Base-by-base conservation (phyloP, 768 basidiomycete species). In the Amanita subjunquillea region DNA sequence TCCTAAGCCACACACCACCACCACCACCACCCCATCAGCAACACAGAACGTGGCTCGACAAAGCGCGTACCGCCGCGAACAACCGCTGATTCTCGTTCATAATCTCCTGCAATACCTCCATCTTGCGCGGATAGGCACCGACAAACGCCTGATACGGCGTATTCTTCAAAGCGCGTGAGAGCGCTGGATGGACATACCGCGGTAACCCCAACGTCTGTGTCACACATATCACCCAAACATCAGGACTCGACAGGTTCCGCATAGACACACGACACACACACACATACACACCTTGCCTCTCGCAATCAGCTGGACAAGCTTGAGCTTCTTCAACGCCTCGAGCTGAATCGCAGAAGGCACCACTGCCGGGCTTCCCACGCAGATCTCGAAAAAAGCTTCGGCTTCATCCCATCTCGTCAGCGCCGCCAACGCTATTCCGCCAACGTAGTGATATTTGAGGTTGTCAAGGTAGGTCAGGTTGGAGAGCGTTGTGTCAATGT, bases 301-400 rank as follows among this genome's bases (percentile, higher is more conserved):
- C 20, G 77, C 71, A 53, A 94, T 87, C 43, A 93, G 67, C 62
- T 92, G 90, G 4, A 91, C 78, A 4, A 94, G 71, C 20, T 77
- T 68, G 44, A 91, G 69, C 67, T 93, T 92, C 74, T 94, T 94
- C 59, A 85, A 69, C 0, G 91, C 91, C 61, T 93, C 91, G 59
- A 92, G 65, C 64, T 95, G 91, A 3, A 93, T 70, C 6, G 85
- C 80, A 3, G 80, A 75, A 0, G 81, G 78, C 38, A 66, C 73
- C 8, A 63, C 69, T 23, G 76, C 84, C 4, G 80, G 85, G 20
- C 77, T 75, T 32, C 77, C 79, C 22, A 83, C 82, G 54, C 84
- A 85, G 25, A 86, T 85, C 67, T 95, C 91, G 47, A 93, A 84
- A 56, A 78, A 82, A 51, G 89, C 85, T 53, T 82, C 79, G 0